phyloP scores from a whole-genome alignment of 1,284 basidiomycete species.

The Microstroma glucosiphilum region DNA sequence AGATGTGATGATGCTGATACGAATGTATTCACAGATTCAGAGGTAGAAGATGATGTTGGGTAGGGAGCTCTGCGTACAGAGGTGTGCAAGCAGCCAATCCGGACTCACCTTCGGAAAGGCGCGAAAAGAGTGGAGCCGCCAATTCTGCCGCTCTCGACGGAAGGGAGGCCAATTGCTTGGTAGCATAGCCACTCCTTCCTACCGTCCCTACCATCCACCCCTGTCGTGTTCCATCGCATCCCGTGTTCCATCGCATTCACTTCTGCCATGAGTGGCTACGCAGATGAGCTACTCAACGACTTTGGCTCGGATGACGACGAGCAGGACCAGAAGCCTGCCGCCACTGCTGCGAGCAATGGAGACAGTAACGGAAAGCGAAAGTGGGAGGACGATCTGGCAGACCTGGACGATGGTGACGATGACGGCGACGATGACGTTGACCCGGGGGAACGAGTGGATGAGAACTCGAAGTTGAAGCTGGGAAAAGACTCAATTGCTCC shows the following conservation, averaged over 20 bases:
- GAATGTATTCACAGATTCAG: no score
- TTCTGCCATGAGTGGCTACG: constrained; percentile 56
- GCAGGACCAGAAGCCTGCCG: constrained; percentile 32
- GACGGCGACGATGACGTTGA: constrained; percentile 19
- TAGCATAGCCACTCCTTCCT: no score
- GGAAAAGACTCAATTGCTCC: constrained; percentile 64
- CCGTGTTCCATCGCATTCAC: neutral
- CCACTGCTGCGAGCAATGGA: constrained; percentile 18
- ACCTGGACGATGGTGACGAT: constrained; percentile 23
- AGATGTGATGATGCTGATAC: neutral
- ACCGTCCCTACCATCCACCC: neutral
- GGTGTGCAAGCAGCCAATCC: neutral
- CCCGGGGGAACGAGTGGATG: constrained; percentile 7
- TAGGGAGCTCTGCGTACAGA: no score
- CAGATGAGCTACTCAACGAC: constrained; percentile 80
- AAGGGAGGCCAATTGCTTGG: no score
- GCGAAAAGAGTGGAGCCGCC: neutral
- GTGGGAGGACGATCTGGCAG: constrained; percentile 36
- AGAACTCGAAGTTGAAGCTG: constrained; percentile 50
- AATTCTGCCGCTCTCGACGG: neutral
- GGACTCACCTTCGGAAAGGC: neutral
- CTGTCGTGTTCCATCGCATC: no score
- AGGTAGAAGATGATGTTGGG: no score
- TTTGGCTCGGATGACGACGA: constrained; percentile 54
- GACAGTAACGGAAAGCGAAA: constrained; percentile 51